Conservation (phyloP, 306 rosid genomes). For the Ceratonia siliqua region DNA sequence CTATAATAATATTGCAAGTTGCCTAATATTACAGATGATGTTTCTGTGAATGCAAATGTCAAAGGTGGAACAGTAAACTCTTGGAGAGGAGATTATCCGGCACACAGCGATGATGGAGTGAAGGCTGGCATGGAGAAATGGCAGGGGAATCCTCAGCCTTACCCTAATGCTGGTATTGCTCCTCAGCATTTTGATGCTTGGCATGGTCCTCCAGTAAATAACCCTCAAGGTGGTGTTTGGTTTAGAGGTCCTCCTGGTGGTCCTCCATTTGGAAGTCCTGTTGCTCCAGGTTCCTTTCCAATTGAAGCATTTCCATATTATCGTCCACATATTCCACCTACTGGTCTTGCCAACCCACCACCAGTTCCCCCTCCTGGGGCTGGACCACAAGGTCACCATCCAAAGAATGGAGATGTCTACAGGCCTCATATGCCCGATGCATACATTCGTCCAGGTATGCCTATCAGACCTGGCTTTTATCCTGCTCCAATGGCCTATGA, state of each 20-base stretch:
- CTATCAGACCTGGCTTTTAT: constrained; percentile 82
- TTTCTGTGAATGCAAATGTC: constrained; percentile 45
- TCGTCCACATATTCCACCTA: constrained; percentile 69
- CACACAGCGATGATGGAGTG: constrained; percentile 62
- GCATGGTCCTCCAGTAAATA: constrained; percentile 74
- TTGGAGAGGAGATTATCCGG: constrained; percentile 66
- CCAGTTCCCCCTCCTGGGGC: constrained; percentile 65
- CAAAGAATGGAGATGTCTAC: constrained; percentile 83
- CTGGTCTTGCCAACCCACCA: constrained; percentile 67
- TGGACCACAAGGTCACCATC: constrained; percentile 79
- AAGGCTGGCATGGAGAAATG: constrained; percentile 68
- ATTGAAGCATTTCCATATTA: constrained; percentile 87
- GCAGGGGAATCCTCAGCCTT: constrained; percentile 78
- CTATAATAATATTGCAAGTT: constrained; percentile 13
- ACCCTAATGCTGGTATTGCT: constrained; percentile 63
- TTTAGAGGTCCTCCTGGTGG: constrained; percentile 89
- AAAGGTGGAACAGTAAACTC: constrained; percentile 50
- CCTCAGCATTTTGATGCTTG: constrained; percentile 82
- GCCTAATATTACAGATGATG: constrained; percentile 55
- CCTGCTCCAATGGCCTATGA: constrained; percentile 79
- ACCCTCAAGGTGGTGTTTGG: constrained; percentile 88
- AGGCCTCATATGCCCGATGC: constrained; percentile 88
- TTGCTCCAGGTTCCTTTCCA: constrained; percentile 76
- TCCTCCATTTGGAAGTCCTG: constrained; percentile 77
- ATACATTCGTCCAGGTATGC: constrained; percentile 74